Conservation (phyloP, 73 alveolate species). For the Paramecium caudatum region DNA sequence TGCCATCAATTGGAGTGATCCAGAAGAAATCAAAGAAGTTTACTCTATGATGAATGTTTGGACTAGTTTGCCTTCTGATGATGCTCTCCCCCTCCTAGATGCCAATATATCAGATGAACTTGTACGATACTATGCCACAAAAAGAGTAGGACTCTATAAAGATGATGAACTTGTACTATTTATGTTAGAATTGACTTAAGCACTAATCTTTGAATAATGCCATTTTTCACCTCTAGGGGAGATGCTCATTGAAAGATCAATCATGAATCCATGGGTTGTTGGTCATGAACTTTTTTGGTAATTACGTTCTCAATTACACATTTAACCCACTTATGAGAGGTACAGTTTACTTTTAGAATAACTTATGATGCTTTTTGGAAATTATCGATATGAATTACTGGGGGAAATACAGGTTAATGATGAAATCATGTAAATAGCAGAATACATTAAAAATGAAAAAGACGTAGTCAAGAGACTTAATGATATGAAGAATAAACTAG, state of each 20-base stretch:
- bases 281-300: constrained; percentile 97
- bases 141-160: constrained; percentile 76
- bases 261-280: constrained; percentile 93
- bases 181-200: constrained; percentile 94
- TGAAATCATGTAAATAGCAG: constrained; percentile 67
- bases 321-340: constrained; percentile 86
- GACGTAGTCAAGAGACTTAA: not conserved
- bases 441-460: constrained; percentile 37
- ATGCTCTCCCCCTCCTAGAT: constrained; percentile 88
- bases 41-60: constrained; percentile 81
- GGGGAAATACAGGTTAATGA: constrained; percentile 71
- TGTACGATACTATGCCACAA: constrained; percentile 88
- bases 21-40: constrained; percentile 78
- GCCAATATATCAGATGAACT: constrained; percentile 89
- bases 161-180: constrained; percentile 95
- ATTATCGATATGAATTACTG: constrained; percentile 82
- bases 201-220: constrained; percentile 93
- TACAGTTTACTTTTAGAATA: constrained; percentile 84
- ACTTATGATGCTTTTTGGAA: constrained; percentile 87
- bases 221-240: constrained; percentile 96
- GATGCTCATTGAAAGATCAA: constrained; percentile 92
- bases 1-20: constrained; percentile 79
- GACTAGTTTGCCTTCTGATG: constrained; percentile 90
- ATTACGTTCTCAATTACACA: constrained; percentile 79
- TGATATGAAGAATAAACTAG: constrained; percentile 13